Conservation (phyloP, 2,329 filamentous ascomycete species). For the Colletotrichum tabaci region DNA sequence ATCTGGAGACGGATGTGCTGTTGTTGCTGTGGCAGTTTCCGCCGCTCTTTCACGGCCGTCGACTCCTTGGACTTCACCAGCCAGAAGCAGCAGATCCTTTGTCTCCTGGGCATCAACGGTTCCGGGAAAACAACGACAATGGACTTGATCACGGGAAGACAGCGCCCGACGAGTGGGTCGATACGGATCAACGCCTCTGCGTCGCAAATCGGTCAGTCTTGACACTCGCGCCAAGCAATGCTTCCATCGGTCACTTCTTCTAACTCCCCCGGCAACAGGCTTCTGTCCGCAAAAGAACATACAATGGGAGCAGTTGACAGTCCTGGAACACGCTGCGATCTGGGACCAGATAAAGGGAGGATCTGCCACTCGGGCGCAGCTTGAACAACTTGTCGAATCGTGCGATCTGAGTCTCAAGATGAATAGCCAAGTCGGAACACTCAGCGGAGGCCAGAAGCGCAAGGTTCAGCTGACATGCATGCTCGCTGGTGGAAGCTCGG, state of each 20-base stretch:
- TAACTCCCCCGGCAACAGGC: constrained; percentile 60
- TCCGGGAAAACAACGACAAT: constrained; percentile 73
- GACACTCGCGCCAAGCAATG: too few relatives aligned
- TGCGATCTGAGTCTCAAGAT: constrained; percentile 59
- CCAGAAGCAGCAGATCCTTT: constrained; percentile 72
- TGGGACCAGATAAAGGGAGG: constrained; percentile 78
- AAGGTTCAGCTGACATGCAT: constrained; percentile 84
- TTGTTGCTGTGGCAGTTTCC: constrained; percentile 42
- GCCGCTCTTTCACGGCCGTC: constrained; percentile 61
- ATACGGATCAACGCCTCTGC: constrained; percentile 67
- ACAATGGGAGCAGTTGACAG: constrained; percentile 80
- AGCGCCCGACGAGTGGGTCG: constrained; percentile 68
- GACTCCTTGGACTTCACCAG: constrained; percentile 61
- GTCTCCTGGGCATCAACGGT: constrained; percentile 73
- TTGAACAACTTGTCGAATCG: constrained; percentile 65
- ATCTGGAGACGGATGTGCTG: constrained; percentile 46
- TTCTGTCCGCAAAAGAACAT: constrained; percentile 84
- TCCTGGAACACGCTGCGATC: constrained; percentile 78
- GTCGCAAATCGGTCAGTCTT: constrained; percentile 57
- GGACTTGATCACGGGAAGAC: constrained; percentile 49
- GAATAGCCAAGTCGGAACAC: constrained; percentile 66
- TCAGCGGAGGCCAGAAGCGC: constrained; percentile 84
- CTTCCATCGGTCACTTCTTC: too few relatives aligned
- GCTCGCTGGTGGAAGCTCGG: constrained; percentile 80
- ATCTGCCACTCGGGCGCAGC: constrained; percentile 61